phyloP scores from a whole-genome alignment of 192 early-diverging fungal genomes.

The Coemansia sp. region DNA sequence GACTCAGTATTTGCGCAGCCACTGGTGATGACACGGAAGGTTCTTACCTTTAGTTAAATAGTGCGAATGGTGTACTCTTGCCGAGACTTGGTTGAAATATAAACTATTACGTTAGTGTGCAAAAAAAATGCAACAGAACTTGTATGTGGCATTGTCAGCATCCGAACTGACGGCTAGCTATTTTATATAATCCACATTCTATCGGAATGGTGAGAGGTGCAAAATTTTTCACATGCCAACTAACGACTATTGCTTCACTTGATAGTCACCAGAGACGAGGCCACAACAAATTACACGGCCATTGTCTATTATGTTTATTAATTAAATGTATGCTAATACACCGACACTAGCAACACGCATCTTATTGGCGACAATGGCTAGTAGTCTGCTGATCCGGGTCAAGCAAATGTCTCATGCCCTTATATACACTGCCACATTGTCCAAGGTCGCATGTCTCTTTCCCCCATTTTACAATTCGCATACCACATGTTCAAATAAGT shows the following conservation, averaged over 20 bases:
- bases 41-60: neutral
- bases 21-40: neutral
- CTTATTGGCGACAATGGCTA: neutral
- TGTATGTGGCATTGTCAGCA: neutral
- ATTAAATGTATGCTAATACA: neutral
- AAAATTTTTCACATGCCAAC: neutral
- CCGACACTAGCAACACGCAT: neutral
- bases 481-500: neutral
- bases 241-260: neutral
- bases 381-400: conserved; percentile 1
- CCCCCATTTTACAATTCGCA: neutral
- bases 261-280: neutral
- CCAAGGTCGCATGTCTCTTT: neutral
- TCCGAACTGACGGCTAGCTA: neutral
- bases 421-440: neutral
- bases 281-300: neutral
- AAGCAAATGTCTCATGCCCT: neutral
- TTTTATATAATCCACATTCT: neutral
- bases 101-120: neutral
- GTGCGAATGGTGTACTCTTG: neutral
- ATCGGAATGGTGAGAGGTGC: too few species aligned
- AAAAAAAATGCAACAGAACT: neutral
- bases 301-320: neutral
- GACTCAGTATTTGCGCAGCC: neutral
- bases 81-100: neutral